Percentiles rank a stretch among this genome's conserved stretches.
Evolutionary conservation across 495 filamentous ascomycete species (phyloP).

Genomic region (Staphylotrichum longicolle): DNA sequence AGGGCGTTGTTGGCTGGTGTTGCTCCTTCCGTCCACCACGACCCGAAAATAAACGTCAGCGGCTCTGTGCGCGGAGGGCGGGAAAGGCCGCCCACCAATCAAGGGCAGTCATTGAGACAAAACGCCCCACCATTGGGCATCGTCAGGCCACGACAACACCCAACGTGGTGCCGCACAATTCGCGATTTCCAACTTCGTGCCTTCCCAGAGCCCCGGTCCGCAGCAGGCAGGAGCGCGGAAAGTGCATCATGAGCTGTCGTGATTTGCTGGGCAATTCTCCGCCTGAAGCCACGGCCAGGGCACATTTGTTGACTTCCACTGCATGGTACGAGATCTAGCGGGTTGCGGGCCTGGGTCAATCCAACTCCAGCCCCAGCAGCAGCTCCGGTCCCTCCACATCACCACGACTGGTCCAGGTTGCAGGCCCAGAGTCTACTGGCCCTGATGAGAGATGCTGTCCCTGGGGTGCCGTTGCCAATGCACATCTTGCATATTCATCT

Average conservation of each 20-base stretch:
- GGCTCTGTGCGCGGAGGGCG: slow-evolving; percentile 21
- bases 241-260: neutral
- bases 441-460: no score
- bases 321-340: no score
- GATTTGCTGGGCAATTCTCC: slow-evolving; percentile 11
- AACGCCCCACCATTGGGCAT: slow-evolving; percentile 28
- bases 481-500: slow-evolving; percentile 3
- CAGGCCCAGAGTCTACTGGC: no score
- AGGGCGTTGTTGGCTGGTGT: slow-evolving; percentile 14
- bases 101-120: neutral
- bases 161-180: slow-evolving; percentile 31
- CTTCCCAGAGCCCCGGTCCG: slow-evolving; percentile 8
- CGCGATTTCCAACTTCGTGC: slow-evolving; percentile 16
- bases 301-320: neutral
- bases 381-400: neutral
- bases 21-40: slow-evolving; percentile 22
- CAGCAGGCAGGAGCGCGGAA: neutral
- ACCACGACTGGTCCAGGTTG: neutral
- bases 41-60: slow-evolving; percentile 30
- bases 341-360: no score
- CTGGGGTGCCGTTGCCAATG: slow-evolving; percentile 4
- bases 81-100: slow-evolving; percentile 23
- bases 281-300: neutral
- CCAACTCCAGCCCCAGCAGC: no score
- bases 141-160: slow-evolving; percentile 31